Conservation (phyloP, 2,329 filamentous ascomycete species). For the Scytalidium sp. region DNA sequence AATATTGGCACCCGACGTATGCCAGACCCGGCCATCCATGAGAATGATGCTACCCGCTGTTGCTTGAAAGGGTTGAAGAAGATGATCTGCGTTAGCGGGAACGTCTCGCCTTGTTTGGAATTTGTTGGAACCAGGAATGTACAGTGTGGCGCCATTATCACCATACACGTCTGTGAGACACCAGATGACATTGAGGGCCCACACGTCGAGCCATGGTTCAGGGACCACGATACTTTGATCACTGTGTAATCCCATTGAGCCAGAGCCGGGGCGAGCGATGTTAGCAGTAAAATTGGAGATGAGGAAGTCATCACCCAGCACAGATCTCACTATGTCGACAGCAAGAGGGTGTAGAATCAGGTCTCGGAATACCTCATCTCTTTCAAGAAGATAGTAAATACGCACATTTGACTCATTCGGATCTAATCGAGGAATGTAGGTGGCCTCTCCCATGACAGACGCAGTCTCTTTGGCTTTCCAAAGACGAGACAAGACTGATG, state of each 20-base stretch:
- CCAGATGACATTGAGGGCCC: conserved; percentile 22
- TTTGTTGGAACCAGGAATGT: conserved; percentile 21
- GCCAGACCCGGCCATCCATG: conserved; percentile 27
- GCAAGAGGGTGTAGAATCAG: conserved; percentile 26
- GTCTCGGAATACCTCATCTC: conserved; percentile 26
- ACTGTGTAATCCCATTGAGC: conserved; percentile 24
- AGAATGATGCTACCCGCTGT: conserved; percentile 23
- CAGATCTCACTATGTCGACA: conserved; percentile 23
- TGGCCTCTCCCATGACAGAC: too few species aligned
- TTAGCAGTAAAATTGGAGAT: conserved; percentile 29
- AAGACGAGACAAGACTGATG: too few species aligned
- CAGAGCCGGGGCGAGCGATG: conserved; percentile 12
- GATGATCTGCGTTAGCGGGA: conserved; percentile 19
- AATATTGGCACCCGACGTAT: conserved; percentile 25
- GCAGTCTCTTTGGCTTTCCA: too few species aligned
- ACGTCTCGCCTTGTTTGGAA: conserved; percentile 4
- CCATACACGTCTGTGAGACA: conserved; percentile 30
- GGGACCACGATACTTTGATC: conserved; percentile 7
- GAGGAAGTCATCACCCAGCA: conserved; percentile 26
- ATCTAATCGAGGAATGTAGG: conserved; percentile 47
- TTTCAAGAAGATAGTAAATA: conserved; percentile 29
- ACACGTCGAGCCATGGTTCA: conserved; percentile 14
- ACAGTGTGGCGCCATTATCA: conserved; percentile 26
- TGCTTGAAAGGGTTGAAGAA: conserved; percentile 15
- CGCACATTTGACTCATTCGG: conserved; percentile 27